Evolutionary conservation across 2,329 filamentous ascomycete species (phyloP), one percentile per base, ranked within the genome.

Genomic region (Emmonsiellopsis sp.): DNA sequence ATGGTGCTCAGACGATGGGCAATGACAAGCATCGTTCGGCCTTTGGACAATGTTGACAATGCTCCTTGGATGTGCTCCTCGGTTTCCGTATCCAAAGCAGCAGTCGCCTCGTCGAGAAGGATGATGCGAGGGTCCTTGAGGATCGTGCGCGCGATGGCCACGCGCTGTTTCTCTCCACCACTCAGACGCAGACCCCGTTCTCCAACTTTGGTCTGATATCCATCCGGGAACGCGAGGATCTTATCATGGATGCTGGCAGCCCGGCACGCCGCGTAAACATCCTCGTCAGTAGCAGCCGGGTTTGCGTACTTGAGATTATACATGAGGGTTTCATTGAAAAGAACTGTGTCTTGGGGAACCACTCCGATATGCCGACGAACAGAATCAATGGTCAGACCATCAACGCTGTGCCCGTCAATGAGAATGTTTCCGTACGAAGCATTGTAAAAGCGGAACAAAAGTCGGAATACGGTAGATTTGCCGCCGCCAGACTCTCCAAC

Each of bases 401-500:
- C 83, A 48, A 96, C 87, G 65, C 96, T 83, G 55, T 84, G 81
- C 7, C 86, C 89, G 65, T 97, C 93, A 52, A 98, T 77, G 64
- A 86, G 81, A 54, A 97, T 95, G 63, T 78, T 83, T 37, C 93
- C 93, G 50, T 83, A 80, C 51, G 84, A 78, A 52, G 85, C 82
- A 66, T 96, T 94, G 76, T 97, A 98, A 71, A 96, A 98, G 15
- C 93, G 87, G 77, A 95, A 97, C 67, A 98, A 84, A 48, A 97
- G 80, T 50, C 93, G 86, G 76, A 98, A 96, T 30, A 98, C 81
- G 0, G 93, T 98, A 2, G 92, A 97, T 70, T 98, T 98, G 60
- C 93, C 93, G 55, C 93, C 93, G 45, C 93, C 93, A 34, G 92
- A 97, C 69, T 97, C 92, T 58, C 93, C 93, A 15, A 98, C 93